Conservation (phyloP, 306 rosid genomes). For the Spatholobus suberectus region DNA sequence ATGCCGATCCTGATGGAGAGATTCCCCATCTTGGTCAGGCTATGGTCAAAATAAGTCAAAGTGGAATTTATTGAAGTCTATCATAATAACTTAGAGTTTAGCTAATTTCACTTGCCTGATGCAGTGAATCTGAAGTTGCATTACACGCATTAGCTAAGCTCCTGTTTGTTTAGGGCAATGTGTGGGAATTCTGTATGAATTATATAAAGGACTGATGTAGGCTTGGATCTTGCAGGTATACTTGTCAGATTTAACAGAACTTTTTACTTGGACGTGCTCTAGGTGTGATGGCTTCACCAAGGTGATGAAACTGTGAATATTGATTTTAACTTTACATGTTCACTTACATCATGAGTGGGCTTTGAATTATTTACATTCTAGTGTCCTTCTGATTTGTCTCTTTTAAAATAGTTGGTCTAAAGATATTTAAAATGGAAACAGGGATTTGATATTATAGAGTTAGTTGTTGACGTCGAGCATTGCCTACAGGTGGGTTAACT, state of each 20-base stretch:
- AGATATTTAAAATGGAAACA: constrained; percentile 54
- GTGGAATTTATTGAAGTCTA: background rate
- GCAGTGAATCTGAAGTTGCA: constrained; percentile 28
- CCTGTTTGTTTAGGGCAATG: background rate
- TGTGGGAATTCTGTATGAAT: constrained; percentile 5
- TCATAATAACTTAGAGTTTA: constrained; percentile 17
- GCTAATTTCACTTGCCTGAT: constrained; percentile 17
- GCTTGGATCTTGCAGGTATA: constrained; percentile 74
- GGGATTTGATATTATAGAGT: constrained; percentile 95
- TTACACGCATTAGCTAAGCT: constrained; percentile 27
- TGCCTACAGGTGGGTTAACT: constrained; percentile 95
- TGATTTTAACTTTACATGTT: constrained; percentile 26
- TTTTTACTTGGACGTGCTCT: constrained; percentile 91
- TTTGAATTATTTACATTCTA: constrained; percentile 17
- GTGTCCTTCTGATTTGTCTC: constrained; percentile 27
- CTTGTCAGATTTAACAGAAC: constrained; percentile 82
- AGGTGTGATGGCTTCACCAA: constrained; percentile 76
- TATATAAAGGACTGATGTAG: constrained; percentile 39
- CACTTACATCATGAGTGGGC: constrained; percentile 22
- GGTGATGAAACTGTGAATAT: constrained; percentile 61
- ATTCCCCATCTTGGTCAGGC: constrained; percentile 18
- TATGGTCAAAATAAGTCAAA: constrained; percentile 8
- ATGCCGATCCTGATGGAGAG: constrained; percentile 29
- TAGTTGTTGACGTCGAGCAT: constrained; percentile 90
- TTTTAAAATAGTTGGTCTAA: constrained; percentile 36